Percentiles rank a stretch among this genome's conserved stretches.
phyloP scores from a whole-genome alignment of 2,329 filamentous ascomycete genomes.

The Helotiales sp. region DNA sequence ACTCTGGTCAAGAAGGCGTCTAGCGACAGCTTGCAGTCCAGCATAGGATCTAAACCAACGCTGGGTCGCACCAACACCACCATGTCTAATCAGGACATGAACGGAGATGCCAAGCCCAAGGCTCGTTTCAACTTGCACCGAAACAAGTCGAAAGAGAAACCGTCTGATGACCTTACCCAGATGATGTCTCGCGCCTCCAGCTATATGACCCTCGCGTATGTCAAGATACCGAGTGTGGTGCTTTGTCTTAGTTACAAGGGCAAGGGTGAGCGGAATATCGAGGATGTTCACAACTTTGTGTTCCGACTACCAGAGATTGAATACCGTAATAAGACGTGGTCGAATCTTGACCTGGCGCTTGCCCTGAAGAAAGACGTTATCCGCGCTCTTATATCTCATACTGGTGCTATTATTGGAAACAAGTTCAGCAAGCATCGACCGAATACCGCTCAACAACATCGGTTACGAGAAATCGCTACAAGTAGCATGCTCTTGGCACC shows the following conservation, averaged over 20 bases:
- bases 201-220: constrained; percentile 96
- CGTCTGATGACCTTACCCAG: constrained; percentile 87
- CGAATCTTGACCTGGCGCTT: constrained; percentile 89
- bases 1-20: constrained; percentile 33
- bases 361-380: constrained; percentile 94
- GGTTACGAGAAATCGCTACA: constrained; percentile 81
- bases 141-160: constrained; percentile 53
- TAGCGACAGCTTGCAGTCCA: constrained; percentile 32
- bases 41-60: constrained; percentile 25
- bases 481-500: constrained; percentile 43
- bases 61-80: constrained; percentile 28
- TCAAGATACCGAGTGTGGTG: constrained; percentile 93
- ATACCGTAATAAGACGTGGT: constrained; percentile 99
- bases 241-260: constrained; percentile 96
- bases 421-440: constrained; percentile 91
- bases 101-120: constrained; percentile 38
- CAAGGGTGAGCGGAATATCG: constrained; percentile 89
- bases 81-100: constrained; percentile 25
- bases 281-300: constrained; percentile 96
- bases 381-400: constrained; percentile 90
- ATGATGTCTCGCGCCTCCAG: constrained; percentile 96
- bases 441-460: constrained; percentile 73
- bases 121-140: constrained; percentile 53
- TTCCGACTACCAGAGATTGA: constrained; percentile 93
- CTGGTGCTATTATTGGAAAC: constrained; percentile 94